Evolutionary conservation across 345 rosid genomes (phyloP), one percentile per base, ranked within the genome.

Genomic region (Carallia pectinifolia): DNA sequence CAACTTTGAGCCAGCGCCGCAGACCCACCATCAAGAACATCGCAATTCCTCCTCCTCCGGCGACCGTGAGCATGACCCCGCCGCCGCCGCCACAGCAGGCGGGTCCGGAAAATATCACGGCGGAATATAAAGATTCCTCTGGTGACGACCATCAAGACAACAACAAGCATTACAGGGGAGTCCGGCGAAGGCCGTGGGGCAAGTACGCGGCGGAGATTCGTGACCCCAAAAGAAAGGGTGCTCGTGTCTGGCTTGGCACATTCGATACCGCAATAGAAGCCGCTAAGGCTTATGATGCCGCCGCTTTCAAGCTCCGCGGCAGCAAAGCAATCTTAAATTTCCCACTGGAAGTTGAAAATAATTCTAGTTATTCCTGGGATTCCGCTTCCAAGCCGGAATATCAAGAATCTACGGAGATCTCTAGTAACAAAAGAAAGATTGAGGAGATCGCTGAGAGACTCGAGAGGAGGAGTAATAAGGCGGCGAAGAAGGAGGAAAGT

Each of bases 241-340:
- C 89, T n/a, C 82, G 98, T 30, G 80, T 90, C 16, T 94, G 98
- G 98, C 89, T 94, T 5, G 98, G 98, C 18, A 94, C 97, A 0
- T 94, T 91, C 71, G 95, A 94, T 16, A 84, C 88, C 0, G 91
- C 92, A 36, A 7, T 90, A 2, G 91, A 91, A 77, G 98, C 97
- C 33, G 98, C 96, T 1, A 90, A 78, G 70, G 97, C 98, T 69
- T 94, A 94, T 48, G 98, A 94, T 62, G 67, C 76, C 60, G 97
- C 98, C 4, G 96, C 98, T 38, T 94, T 91, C 75, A 78, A 74
- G 69, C 71, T 94, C 23, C 91, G 98, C 4, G 97, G 97, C 16
- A 83, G 92, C 73, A 94, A 85, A 77, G 97, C 98, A 8, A 91
- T 91, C 67, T 64, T 94, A 68, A 94, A 94, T 58, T 94, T 94